Conservation (phyloP, 2,329 filamentous ascomycete genomes). For the Aureobasidium pullulans region DNA sequence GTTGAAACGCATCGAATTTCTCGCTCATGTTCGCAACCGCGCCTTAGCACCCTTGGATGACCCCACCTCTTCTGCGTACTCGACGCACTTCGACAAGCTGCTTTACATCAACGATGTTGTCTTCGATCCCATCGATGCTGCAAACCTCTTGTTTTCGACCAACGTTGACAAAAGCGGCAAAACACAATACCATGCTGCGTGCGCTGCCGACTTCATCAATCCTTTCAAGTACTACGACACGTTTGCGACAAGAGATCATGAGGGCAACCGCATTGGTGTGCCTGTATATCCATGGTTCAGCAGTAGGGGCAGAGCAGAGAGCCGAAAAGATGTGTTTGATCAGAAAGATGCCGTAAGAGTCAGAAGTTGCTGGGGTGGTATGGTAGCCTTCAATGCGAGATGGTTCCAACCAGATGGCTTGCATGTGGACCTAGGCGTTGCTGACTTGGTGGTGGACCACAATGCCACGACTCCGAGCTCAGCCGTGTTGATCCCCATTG, state of each 20-base stretch:
- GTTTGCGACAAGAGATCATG: slow-evolving; percentile 61
- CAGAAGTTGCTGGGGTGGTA: slow-evolving; percentile 70
- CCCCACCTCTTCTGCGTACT: slow-evolving; percentile 29
- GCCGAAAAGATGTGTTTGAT: slow-evolving; percentile 54
- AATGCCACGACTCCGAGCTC: background rate
- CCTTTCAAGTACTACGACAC: slow-evolving; percentile 66
- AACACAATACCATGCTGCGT: slow-evolving; percentile 57
- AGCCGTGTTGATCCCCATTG: background rate
- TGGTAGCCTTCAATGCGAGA: slow-evolving; percentile 58
- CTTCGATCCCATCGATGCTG: slow-evolving; percentile 52
- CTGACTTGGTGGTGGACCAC: background rate
- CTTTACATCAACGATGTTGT: slow-evolving; percentile 62
- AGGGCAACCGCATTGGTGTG: slow-evolving; percentile 41
- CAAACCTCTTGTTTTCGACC: slow-evolving; percentile 58
- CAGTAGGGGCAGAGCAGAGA: slow-evolving; percentile 41
- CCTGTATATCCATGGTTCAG: slow-evolving; percentile 62
- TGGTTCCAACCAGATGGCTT: slow-evolving; percentile 43
- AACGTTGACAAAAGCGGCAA: slow-evolving; percentile 45
- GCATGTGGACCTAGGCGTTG: background rate
- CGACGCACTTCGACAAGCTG: slow-evolving; percentile 46
- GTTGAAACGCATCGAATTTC: slow-evolving; percentile 66
- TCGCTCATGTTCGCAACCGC: slow-evolving; percentile 65
- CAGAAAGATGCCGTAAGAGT: slow-evolving; percentile 60
- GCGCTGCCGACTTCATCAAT: slow-evolving; percentile 62
- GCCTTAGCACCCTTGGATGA: slow-evolving; percentile 57